phyloP scores from a whole-genome alignment of 192 early-diverging fungal species.

The Entophlyctis luteolus region DNA sequence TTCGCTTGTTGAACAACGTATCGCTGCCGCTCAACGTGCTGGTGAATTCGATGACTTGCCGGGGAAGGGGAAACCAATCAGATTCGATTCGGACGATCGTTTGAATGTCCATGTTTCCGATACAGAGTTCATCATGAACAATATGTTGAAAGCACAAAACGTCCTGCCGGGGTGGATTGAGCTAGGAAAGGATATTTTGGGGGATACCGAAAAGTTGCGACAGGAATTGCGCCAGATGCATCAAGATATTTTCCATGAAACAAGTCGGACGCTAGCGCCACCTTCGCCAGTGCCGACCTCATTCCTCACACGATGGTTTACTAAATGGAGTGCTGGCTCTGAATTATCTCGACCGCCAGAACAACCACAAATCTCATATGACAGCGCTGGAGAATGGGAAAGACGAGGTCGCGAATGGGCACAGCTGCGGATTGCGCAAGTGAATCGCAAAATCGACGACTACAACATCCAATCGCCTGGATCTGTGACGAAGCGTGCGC shows the following conservation, averaged over 20 bases:
- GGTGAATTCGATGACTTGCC: constrained; percentile 40
- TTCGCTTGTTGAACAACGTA: constrained; percentile 38
- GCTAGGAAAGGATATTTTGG: constrained; percentile 31
- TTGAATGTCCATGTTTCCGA: constrained; percentile 36
- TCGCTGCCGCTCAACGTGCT: constrained; percentile 27
- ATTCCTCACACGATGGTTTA: background rate
- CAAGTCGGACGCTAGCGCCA: background rate
- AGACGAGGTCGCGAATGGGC: constrained; percentile 24
- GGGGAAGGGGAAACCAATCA: constrained; percentile 37
- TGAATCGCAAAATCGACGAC: constrained; percentile 13
- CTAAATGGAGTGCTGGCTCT: background rate
- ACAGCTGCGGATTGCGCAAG: constrained; percentile 13
- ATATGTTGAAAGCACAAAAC: constrained; percentile 40
- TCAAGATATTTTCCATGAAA: no score
- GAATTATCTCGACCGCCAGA: background rate
- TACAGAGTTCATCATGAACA: constrained; percentile 37
- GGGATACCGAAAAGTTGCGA: constrained; percentile 28
- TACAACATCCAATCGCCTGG: constrained; percentile 15
- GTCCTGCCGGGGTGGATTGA: constrained; percentile 35
- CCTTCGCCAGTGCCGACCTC: no score
- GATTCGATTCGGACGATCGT: constrained; percentile 28
- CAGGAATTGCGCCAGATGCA: constrained; percentile 13
- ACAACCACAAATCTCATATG: background rate
- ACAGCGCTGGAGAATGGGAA: constrained; percentile 6
- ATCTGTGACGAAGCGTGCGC: background rate